Base-by-base conservation (phyloP, 768 basidiomycete species). In the Gymnopilus junonius region DNA sequence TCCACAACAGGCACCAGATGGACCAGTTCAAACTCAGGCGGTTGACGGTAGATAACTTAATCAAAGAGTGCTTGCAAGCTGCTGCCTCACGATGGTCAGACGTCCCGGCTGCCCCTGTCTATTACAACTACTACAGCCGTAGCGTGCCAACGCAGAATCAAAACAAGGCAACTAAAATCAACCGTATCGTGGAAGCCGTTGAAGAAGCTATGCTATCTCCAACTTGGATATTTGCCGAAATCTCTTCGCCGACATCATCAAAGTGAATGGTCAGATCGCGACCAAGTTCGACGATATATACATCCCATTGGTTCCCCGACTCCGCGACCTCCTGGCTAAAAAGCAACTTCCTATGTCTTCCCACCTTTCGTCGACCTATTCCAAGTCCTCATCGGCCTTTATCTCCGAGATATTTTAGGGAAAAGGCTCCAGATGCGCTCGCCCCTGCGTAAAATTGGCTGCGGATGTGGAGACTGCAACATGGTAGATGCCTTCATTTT, bases 381-480 rank as follows among this genome's bases (percentile, higher is more conserved):
- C 14, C 70, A 72, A 50, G 64, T 69, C 17, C 55, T 76, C 12
- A 67, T 80, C 15, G 73, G 67, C 8, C 45, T 64, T 3, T 76
- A 76, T 34, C 67, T 80, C 29, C 63, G 64, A 2, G 60, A 75
- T 39, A 55, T 76, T 14, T 66, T 79, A 8, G 73, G 74, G 8
- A 57, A 63, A 5, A 72, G 70, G n/a, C 14, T 10, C 17, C 17
- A 29, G 1, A 14, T 29, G 48, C 23, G 20, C n/a, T 2, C 15
- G 4, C 48, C 23, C 29, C 62, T 76, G 35, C 70, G 74, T 29
- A 76, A 74, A 37, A 62, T 79, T 39, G 74, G 74, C 6, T 77
- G 77, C 58, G 73, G 75, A 23, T 78, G 76, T 53, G 14, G 15
- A 12, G 71, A 76, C 29, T 78, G 77, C 63, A 59, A 63, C 8